Evolutionary conservation across 2,329 filamentous ascomycete genomes (phyloP), one percentile per base, ranked within the genome.

Genomic region (Amesomyces nigricolor): DNA sequence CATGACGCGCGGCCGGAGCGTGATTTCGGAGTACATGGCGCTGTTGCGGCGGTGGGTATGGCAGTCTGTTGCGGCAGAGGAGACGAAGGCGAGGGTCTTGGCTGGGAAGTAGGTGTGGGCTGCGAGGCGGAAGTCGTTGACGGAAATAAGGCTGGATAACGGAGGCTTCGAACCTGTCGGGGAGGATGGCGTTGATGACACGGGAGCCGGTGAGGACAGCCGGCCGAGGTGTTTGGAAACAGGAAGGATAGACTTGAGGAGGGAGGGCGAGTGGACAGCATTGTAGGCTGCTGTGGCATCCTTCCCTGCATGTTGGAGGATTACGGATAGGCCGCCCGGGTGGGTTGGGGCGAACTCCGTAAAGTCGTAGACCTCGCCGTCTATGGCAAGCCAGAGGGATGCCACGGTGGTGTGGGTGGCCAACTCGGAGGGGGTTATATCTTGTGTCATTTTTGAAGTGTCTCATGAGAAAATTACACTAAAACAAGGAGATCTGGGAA

Each of bases 71-170:
- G 84, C 80, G 2, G 83, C 85, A 8, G 82, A 85, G 17, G 81
- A 85, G 65, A 84, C 80, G 64, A 87, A 88, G 0, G 84, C 85
- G 81, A 82, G 87, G n/a, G 83, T 80, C 64, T 88, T 87, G 19
- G 78, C 75, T 8, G 75, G 75, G 47, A 85, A 74, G 5, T 76
- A 78, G 26, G 72, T 71, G 14, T 76, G 74, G 4, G 84, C 83
- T 0, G 78, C 80, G 10, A 84, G 70, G 2, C 74, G 74, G 63
- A 89, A 89, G 78, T 88, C 86, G 10, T 89, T 85, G 86, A 82
- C 65, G 46, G 89, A 89, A 75, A 90, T 89, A 85, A 82, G 80
- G 48, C 75, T 79, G 35, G 70, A 70, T 57, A 87, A 85, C 0
- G 78, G 75, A 3, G 78, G 77, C 54, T 76, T 78, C 7, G 43